Conservation (phyloP, 1,284 basidiomycete species). For the Cutaneotrichosporon mucoides region DNA sequence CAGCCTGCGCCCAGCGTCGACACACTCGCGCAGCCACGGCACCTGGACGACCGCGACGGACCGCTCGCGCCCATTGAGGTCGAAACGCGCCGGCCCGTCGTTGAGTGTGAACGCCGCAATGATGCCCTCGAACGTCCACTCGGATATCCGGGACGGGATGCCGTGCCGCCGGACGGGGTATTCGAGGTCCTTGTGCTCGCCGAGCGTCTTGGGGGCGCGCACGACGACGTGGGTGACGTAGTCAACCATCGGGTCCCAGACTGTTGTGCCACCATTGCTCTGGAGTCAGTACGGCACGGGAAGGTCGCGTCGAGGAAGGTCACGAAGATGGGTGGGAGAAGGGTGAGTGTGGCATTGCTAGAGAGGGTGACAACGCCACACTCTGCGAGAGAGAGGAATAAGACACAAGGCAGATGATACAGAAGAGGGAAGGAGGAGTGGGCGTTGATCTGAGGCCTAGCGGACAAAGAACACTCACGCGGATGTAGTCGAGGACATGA, state of each 20-base stretch:
- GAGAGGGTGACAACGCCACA: too few species aligned
- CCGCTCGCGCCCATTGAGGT: background rate
- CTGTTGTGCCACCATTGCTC: background rate
- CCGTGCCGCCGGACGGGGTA: background rate
- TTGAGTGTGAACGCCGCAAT: background rate
- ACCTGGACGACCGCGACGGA: slow-evolving; percentile 1
- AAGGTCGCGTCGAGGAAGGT: too few species aligned
- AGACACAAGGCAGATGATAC: too few species aligned
- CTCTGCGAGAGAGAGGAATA: too few species aligned
- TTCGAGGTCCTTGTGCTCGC: background rate
- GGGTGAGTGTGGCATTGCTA: too few species aligned
- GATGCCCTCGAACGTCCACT: slow-evolving; percentile 3
- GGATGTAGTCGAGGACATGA: too few species aligned
- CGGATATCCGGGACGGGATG: background rate
- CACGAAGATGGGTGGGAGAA: too few species aligned
- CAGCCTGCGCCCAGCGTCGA: too few species aligned
- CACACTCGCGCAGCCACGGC: background rate
- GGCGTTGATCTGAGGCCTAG: too few species aligned
- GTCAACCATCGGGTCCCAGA: background rate
- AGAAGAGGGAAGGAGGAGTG: too few species aligned
- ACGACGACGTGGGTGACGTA: slow-evolving; percentile 9
- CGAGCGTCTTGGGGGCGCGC: background rate
- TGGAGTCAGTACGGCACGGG: background rate
- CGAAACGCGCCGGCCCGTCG: background rate
- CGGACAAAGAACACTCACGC: too few species aligned